These are phyloP conservation scores for Ustilago sp. DNA, from an alignment of 1,284 basidiomycete species.

Conservation along the genomic window DNA sequence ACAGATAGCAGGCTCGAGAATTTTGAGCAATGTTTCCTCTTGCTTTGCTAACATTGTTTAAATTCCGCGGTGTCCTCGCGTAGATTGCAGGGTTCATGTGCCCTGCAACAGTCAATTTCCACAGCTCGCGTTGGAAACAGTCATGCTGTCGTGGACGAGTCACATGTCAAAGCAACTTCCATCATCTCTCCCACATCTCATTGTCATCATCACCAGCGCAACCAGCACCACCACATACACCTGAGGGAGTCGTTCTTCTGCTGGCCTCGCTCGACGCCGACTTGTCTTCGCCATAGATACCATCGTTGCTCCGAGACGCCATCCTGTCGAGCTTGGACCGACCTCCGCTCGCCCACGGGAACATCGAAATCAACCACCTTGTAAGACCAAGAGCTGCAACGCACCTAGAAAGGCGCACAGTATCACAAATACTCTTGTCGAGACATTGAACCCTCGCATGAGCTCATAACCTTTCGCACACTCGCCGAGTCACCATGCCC, in stretches of 20 bases:
- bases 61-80: too few species aligned
- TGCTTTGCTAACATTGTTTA: too few species aligned
- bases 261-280: too few species aligned
- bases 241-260: not conserved
- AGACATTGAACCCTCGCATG: conserved; percentile 15
- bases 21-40: not conserved
- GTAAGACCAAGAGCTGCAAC: not conserved
- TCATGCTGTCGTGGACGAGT: not conserved
- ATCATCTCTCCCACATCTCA: not conserved
- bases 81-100: conserved; percentile 2
- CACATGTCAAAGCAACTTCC: not conserved
- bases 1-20: too few species aligned
- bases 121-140: conserved; percentile 6
- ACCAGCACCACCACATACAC: not conserved
- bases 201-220: not conserved
- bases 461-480: conserved; percentile 8
- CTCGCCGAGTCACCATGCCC: conserved; percentile 22
- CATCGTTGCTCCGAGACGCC: not conserved
- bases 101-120: conserved; percentile 15
- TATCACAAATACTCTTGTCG: not conserved
- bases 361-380: not conserved
- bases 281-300: not conserved
- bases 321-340: not conserved
- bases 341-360: not conserved
- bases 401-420: not conserved